A percentile compares a stretch with the other conserved stretches of the same genome.
phyloP scores from a whole-genome alignment of 768 basidiomycete species.

The Mycena rosella region DNA sequence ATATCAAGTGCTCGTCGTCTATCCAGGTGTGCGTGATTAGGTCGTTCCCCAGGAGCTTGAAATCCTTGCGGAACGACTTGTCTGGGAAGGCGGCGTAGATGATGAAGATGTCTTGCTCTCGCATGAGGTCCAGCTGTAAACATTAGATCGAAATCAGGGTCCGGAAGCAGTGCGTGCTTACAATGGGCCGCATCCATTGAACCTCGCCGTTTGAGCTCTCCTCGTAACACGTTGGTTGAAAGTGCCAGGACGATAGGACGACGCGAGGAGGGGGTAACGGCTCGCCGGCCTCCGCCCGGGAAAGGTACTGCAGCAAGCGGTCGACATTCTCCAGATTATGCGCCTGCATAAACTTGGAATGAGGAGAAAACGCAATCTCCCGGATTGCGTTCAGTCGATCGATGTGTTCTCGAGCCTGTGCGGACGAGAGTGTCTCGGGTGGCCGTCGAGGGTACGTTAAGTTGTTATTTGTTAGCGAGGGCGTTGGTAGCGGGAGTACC shows the following conservation, averaged over 20 bases:
- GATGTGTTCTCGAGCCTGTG: constrained; percentile 17
- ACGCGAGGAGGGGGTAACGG: constrained; percentile 9
- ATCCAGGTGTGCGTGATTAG: constrained; percentile 31
- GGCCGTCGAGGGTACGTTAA: constrained; percentile 19
- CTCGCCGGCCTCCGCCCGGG: constrained; percentile 7
- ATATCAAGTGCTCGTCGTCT: constrained; percentile 30
- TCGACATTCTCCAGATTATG: constrained; percentile 27
- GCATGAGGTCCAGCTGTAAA: constrained; percentile 23
- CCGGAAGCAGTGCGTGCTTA: not conserved
- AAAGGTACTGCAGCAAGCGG: constrained; percentile 16
- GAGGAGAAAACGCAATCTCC: constrained; percentile 19
- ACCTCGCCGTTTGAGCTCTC: constrained; percentile 29
- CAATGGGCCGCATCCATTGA: constrained; percentile 29
- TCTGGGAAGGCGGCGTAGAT: constrained; percentile 24
- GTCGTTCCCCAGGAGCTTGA: constrained; percentile 27
- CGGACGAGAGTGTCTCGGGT: not conserved
- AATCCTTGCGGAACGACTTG: constrained; percentile 25
- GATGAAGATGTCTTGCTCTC: constrained; percentile 29
- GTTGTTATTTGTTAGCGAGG: constrained; percentile 10
- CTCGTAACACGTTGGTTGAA: constrained; percentile 23
- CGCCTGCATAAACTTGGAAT: constrained; percentile 17
- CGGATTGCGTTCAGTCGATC: constrained; percentile 14
- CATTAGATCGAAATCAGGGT: not conserved
- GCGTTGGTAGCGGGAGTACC: not conserved
- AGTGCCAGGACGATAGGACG: constrained; percentile 26